Base-by-base conservation (phyloP, 2,329 filamentous ascomycete genomes). In the Sclerotinia sclerotiorum region DNA sequence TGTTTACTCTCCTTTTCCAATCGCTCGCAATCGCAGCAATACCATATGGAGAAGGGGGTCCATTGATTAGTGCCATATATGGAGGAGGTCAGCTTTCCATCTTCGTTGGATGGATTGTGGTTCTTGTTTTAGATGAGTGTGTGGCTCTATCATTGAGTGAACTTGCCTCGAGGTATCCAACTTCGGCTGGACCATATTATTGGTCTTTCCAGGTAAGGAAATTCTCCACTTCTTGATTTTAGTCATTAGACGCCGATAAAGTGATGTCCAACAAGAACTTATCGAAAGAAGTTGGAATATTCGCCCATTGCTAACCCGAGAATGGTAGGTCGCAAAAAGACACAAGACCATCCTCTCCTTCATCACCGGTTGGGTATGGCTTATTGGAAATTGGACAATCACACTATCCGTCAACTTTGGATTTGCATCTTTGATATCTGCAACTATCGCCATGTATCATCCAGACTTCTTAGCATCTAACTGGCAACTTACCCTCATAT, bases 361-460 rank as follows among this genome's bases (percentile, higher is more conserved):
- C 86, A 86, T 91, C 70, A 90, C 88, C 72, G 90, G 90, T 70
- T 93, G 90, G 90, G 82, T 89, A 29, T 93, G 91, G 76, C 85
- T 92, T 24, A 87, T 92, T 64, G 91, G 91, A 69, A 93, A 93
- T 80, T 89, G 93, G 78, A 92, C 89, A 72, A 94, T 94, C 73
- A 93, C 90, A 0, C 82, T 93, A n/a, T 86, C 90, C n/a, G 90
- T 93, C 76, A 91, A 92, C 81, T 93, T 93, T 74, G 91, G 90
- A 75, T 85, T 86, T 69, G 84, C 85, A 1, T 84, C 82, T 1
- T 74, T 88, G 58, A 78, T 87, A 46, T 82, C 82, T 3, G 84
- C 82, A 0, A 82, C 81, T 0, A 76, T 85, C 5, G 80, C 82
- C 3, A 82, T 88, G 72, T 88, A 84, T 72, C 82, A 85, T 65